phyloP scores from a whole-genome alignment of 148 eudicot species.

The Limonium bicolor region DNA sequence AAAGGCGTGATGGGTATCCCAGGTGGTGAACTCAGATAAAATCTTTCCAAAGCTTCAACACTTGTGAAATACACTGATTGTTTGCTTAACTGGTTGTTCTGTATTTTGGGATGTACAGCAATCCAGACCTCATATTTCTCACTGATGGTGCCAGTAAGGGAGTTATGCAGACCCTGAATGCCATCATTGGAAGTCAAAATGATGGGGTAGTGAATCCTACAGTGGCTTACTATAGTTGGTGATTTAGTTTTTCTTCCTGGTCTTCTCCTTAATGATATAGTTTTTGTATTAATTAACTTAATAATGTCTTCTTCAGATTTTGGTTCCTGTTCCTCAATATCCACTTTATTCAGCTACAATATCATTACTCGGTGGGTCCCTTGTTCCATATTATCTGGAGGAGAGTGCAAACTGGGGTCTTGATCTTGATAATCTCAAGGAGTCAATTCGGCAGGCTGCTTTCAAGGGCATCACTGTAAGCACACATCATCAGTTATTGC shows the following conservation, averaged over 20 bases:
- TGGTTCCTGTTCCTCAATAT: constrained; percentile 98
- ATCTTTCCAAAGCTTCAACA: constrained; percentile 1
- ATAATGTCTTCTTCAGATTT: constrained; percentile 29
- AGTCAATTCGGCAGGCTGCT: constrained; percentile 58
- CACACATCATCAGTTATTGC: background rate
- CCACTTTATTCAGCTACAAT: constrained; percentile 97
- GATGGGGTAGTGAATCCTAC: constrained; percentile 60
- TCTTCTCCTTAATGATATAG: too few relatives aligned
- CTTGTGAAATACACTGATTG: background rate
- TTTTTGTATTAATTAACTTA: too few relatives aligned
- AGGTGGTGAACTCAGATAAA: constrained; percentile 35
- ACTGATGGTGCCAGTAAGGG: constrained; percentile 99
- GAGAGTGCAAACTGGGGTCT: constrained; percentile 99
- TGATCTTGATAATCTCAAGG: constrained; percentile 66
- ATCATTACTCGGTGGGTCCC: constrained; percentile 76
- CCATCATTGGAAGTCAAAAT: constrained; percentile 48
- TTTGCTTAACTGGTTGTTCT: background rate
- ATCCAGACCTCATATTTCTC: constrained; percentile 90
- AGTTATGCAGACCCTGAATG: constrained; percentile 78
- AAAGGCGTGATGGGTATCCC: constrained; percentile 93
- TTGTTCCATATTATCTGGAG: constrained; percentile 94
- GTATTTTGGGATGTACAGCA: constrained; percentile 38
- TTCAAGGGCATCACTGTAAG: constrained; percentile 85
- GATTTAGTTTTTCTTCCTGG: background rate
- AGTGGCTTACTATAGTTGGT: background rate